A percentile compares a stretch with the other conserved stretches of the same genome.
Evolutionary conservation across 345 rosid genomes (phyloP).

Genomic region (Eucalyptus regnans): DNA sequence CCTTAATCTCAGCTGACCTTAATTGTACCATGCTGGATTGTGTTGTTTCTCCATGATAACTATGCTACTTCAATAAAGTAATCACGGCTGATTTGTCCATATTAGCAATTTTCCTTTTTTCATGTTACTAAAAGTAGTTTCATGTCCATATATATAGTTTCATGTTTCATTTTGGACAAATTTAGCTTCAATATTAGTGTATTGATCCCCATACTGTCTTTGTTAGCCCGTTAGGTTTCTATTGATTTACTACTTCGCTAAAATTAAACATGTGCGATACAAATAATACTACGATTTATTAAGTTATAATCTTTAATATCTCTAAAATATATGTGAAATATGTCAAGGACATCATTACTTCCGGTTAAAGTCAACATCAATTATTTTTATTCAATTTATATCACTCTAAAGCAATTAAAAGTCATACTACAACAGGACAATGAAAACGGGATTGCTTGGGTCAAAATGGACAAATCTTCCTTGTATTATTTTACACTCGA

Average conservation of each 20-base stretch:
- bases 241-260: not conserved
- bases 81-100: rapidly evolving
- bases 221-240: not conserved
- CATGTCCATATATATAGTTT: not conserved
- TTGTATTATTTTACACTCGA: rapidly evolving
- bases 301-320: not conserved
- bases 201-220: not conserved
- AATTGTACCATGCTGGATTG: rapidly evolving
- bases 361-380: not conserved
- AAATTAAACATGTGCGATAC: not conserved
- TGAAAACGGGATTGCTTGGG: not conserved
- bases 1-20: not conserved
- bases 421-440: rapidly evolving
- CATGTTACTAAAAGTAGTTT: not conserved
- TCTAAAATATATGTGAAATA: no score
- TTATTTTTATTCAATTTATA: no score
- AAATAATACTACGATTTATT: no score
- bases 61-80: not conserved
- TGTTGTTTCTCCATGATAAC: not conserved
- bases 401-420: not conserved
- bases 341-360: not conserved
- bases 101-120: not conserved
- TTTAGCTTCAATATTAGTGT: not conserved
- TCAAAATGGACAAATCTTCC: not conserved
- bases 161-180: not conserved